A percentile compares a stretch with the other conserved stretches of the same genome.
Evolutionary conservation across 2,329 filamentous ascomycete species (phyloP).

Genomic region (Aureobasidium sp.): DNA sequence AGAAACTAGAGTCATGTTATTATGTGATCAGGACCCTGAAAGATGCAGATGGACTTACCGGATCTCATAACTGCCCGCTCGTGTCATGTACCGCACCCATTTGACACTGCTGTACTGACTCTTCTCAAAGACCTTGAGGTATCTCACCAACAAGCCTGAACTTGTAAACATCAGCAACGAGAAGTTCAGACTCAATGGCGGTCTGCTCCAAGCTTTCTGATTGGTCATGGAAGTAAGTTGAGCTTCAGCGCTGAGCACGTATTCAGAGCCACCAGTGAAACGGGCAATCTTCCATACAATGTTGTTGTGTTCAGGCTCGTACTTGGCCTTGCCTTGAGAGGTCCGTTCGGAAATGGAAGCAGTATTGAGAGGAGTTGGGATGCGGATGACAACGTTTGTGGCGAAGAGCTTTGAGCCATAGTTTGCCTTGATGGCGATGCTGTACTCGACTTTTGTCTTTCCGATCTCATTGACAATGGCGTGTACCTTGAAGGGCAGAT

Average conservation of each 20-base stretch:
- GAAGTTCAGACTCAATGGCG: slow-evolving; percentile 86
- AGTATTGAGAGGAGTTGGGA: slow-evolving; percentile 94
- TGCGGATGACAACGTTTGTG: slow-evolving; percentile 88
- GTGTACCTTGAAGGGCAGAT: slow-evolving; percentile 96
- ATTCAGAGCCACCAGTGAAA: slow-evolving; percentile 98
- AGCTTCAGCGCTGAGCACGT: slow-evolving; percentile 87
- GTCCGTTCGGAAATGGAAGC: slow-evolving; percentile 88
- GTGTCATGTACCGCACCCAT: slow-evolving; percentile 98
- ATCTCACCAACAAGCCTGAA: slow-evolving; percentile 82
- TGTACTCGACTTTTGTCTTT: slow-evolving; percentile 97
- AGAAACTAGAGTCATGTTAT: not conserved
- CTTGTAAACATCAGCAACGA: slow-evolving; percentile 97
- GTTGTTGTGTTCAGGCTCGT: slow-evolving; percentile 95
- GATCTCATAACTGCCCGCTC: slow-evolving; percentile 96
- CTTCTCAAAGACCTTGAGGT: slow-evolving; percentile 99
- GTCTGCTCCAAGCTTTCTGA: slow-evolving; percentile 92
- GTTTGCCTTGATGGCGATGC: slow-evolving; percentile 93
- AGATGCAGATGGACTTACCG: slow-evolving; percentile 45
- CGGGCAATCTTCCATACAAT: slow-evolving; percentile 98
- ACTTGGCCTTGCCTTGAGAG: slow-evolving; percentile 94
- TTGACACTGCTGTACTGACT: slow-evolving; percentile 98
- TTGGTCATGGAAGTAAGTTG: slow-evolving; percentile 95
- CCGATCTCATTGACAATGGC: slow-evolving; percentile 97
- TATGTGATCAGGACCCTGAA: not conserved
- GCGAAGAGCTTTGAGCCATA: slow-evolving; percentile 95